Evolutionary conservation across 2,329 filamentous ascomycete species (phyloP).

Genomic region (Sporothrix inflata): DNA sequence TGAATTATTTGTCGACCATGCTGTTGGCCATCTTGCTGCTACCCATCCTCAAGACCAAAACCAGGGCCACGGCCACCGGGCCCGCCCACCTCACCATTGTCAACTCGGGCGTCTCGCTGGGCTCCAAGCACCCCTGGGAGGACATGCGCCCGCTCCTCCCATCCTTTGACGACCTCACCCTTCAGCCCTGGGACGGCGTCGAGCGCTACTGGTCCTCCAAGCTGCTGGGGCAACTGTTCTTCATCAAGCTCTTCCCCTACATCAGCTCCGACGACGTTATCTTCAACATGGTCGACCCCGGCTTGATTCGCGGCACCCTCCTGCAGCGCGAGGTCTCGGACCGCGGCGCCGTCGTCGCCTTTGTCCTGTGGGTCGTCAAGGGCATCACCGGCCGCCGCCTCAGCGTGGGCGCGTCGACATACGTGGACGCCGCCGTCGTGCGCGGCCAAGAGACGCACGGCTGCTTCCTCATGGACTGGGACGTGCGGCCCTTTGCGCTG

Average conservation of each 20-base stretch:
- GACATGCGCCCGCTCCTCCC: constrained; percentile 33
- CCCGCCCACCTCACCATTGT: constrained; percentile 36
- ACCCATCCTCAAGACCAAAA: constrained; percentile 34
- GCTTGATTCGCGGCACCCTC: constrained; percentile 27
- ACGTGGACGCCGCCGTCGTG: constrained; percentile 50
- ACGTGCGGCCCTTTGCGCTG: constrained; percentile 45
- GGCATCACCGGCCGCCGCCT: constrained; percentile 40
- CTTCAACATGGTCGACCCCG: constrained; percentile 15
- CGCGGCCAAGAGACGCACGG: constrained; percentile 57
- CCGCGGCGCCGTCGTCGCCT: neutral
- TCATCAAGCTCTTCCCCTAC: constrained; percentile 13
- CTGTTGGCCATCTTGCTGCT: constrained; percentile 39
- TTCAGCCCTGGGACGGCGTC: neutral
- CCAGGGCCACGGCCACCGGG: constrained; percentile 28
- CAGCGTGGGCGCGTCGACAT: constrained; percentile 50
- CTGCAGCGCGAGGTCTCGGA: constrained; percentile 42
- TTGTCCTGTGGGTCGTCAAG: constrained; percentile 28
- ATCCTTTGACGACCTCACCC: constrained; percentile 11
- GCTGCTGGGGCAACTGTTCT: constrained; percentile 27
- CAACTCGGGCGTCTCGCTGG: constrained; percentile 37
- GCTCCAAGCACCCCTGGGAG: constrained; percentile 30
- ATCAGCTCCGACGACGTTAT: constrained; percentile 27
- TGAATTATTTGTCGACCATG: constrained; percentile 42
- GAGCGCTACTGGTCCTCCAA: constrained; percentile 30
- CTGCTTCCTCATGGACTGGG: constrained; percentile 54